Conservation (phyloP, 345 rosid species). For the Pistacia vera region DNA sequence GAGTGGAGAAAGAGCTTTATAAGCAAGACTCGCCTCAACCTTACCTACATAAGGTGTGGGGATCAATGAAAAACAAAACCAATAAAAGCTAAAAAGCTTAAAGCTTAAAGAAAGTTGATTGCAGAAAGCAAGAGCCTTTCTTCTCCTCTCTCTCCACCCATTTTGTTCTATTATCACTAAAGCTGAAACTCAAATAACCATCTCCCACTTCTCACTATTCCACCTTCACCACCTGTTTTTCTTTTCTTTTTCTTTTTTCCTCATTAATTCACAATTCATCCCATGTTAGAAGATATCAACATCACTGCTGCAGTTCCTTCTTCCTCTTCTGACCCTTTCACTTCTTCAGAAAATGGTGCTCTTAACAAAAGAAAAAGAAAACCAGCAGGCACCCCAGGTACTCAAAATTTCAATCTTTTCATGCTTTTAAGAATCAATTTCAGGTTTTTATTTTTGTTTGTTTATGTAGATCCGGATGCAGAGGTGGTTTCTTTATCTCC, state of each 20-base stretch:
- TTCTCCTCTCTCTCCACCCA: slow-evolving; percentile 25
- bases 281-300: slow-evolving; percentile 47
- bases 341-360: slow-evolving; percentile 59
- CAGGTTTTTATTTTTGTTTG: background rate
- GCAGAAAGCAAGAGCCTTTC: slow-evolving; percentile 75
- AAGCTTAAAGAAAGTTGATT: slow-evolving; percentile 59
- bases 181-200: slow-evolving; percentile 42
- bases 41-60: slow-evolving; percentile 29
- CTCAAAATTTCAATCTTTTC: background rate
- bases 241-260: slow-evolving; percentile 6
- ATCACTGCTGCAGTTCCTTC: slow-evolving; percentile 32
- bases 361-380: slow-evolving; percentile 71
- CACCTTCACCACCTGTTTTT: slow-evolving; percentile 30
- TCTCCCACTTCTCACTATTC: slow-evolving; percentile 36
- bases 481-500: slow-evolving; percentile 85
- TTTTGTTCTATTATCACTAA: slow-evolving; percentile 36
- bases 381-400: slow-evolving; percentile 95
- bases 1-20: slow-evolving; percentile 17
- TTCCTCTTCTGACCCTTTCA: slow-evolving; percentile 54
- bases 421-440: background rate
- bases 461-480: slow-evolving; percentile 74
- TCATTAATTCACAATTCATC: slow-evolving; percentile 5
- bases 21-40: slow-evolving; percentile 24
- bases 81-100: slow-evolving; percentile 35
- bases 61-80: slow-evolving; percentile 38